Evolutionary conservation across 108 stramenopile species (phyloP), one percentile per base, ranked within the genome.

Genomic region (Phaeodactylum tricornutum): DNA sequence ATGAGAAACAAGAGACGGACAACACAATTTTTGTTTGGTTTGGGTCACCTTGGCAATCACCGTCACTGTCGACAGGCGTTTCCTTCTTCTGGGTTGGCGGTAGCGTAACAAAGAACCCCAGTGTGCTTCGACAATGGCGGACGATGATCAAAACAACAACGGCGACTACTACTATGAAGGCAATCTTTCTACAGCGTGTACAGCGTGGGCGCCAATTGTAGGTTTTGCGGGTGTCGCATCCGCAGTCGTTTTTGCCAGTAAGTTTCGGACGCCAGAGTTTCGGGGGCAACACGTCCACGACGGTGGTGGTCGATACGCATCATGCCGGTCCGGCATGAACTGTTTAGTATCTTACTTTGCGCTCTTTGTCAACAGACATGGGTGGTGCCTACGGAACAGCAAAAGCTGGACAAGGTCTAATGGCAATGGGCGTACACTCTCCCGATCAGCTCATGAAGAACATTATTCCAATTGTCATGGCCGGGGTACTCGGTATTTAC

Each of bases 311-410:
- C 34, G 12, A 35, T 12, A 35, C 12, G 34, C 34, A 35, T 11
- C 34, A 35, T 12, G 34, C 34, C 34, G 34, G 12, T 12, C 11
- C 12, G 34, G 12, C 34, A 35, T 35, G 34, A n/a, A n/a, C n/a
- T n/a, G n/a, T n/a, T 47, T 47, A 9, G 9, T 47, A n/a, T 43
- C 40, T 43, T 7, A 28, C 25, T 9, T 16, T 42, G n/a, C 20
- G 15, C 9, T 19, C n/a, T 55, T 26, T 8, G 27, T 27, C 7
- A 50, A 51, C 22, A 77, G 75, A 98, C 79, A 79, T 98, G 59
- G 98, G 98, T 29, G 92, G 94, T 28, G 98, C 98, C 2, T 97
- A 94, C 63, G 96, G 97, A 50, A 98, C 97, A 8, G 93, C 94
- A 29, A 90, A 93, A 34, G 81, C 81, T 6, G 81, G 81, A 47